Evolutionary conservation across 108 stramenopile genomes (phyloP).

Genomic region (Fistulifera solaris): DNA sequence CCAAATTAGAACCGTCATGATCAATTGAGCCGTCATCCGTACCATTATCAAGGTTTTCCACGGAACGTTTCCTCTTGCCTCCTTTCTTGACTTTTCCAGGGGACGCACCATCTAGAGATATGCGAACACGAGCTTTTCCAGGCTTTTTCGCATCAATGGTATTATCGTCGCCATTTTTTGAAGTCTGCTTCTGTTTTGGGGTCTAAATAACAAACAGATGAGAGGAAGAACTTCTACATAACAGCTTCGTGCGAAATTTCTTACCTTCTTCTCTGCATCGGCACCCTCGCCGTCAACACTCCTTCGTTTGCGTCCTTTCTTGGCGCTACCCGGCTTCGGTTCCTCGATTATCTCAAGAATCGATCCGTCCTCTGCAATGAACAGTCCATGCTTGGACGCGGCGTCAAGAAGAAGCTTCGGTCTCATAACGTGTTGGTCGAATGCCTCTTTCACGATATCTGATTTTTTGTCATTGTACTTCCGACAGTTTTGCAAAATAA

Average conservation of each 20-base stretch:
- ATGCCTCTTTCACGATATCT: conserved; percentile 74
- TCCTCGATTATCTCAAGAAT: conserved; percentile 65
- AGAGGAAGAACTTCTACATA: no score
- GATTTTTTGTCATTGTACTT: conserved; percentile 71
- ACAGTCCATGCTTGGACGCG: conserved; percentile 60
- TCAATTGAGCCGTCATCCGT: conserved; percentile 4
- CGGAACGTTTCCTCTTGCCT: background rate
- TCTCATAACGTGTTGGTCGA: conserved; percentile 59
- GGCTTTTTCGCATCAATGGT: background rate
- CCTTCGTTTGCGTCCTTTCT: background rate
- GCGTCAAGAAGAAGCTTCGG: conserved; percentile 63
- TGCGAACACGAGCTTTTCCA: no score
- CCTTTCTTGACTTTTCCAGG: background rate
- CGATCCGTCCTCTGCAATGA: conserved; percentile 72
- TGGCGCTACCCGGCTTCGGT: background rate
- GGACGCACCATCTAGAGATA: background rate
- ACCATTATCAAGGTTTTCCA: background rate
- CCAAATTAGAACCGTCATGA: conserved; percentile 13
- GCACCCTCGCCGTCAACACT: background rate
- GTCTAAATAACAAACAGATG: no score
- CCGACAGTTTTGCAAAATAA: conserved; percentile 76
- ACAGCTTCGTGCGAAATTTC: background rate
- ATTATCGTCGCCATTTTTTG: background rate
- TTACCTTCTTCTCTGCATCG: conserved; percentile 2
- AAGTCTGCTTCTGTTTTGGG: conserved; percentile 4